Evolutionary conservation across 1,284 basidiomycete genomes (phyloP), one percentile per base, ranked within the genome.

Genomic region (Ceratobasidium theobromae): DNA sequence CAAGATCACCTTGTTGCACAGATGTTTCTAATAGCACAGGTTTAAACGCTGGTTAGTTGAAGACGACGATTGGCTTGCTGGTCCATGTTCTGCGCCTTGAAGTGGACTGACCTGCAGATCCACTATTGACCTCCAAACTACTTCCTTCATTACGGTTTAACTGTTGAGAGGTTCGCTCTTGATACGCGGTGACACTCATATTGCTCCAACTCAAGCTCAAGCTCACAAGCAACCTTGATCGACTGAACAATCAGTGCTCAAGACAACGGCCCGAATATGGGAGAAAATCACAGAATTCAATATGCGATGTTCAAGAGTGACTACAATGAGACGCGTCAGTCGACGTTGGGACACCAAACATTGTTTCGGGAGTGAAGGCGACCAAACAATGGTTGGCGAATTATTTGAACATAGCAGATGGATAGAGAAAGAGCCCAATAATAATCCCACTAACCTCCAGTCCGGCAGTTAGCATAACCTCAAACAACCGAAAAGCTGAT

Each of bases 391-490:
- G 53, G 18, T 16, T 16, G 16, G 35, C 35, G 35, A 8, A 16
- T 8, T 38, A 16, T 38, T 38, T 6, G 35, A 48, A 25, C 46
- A 33, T 12, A 41, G 40, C n/a, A 46, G 33, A 41, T 43, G 49
- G 35, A 62, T 64, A 27, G 16, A 43, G 40, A 40, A 45, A 49
- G 43, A 28, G n/a, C 16, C 35, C 21, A 64, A 40, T 53, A 52
- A 38, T 51, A 65, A 43, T 65, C 60, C 60, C 60, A 65, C 60
- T 65, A 27, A 65, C 60, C 60, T 65, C 60, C 60, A 53, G 51
- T 53, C 30, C 60, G 60, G 60, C 60, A 65, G 60, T 65, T 65
- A 65, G 60, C 60, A 65, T 65, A 53, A 25, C 57, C 58, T 65
- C 60, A 65, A 65, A 53, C 49, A 65, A 30, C 60, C 49, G 41